Base-by-base conservation (phyloP, 140 eudicot species). In the Erigeron philadelphicus region DNA sequence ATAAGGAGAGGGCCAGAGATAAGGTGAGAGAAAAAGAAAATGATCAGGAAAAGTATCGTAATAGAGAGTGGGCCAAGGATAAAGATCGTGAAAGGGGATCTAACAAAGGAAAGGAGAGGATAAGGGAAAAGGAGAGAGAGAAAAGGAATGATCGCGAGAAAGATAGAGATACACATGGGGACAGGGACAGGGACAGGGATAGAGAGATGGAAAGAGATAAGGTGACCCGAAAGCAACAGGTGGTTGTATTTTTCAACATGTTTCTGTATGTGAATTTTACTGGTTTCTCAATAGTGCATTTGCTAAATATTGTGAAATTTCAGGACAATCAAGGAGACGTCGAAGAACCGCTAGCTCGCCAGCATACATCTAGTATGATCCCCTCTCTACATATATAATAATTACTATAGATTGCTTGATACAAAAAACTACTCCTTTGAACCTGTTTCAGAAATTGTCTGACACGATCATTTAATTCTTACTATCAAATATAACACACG, bases 301-400 rank as follows among this genome's bases (percentile, higher is more conserved):
- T 82, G 73, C 72, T 46, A 13, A 6, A 41, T 60, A 44, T 47
- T 67, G 45, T 76, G 17, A 11, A 56, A 19, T 52, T 80, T 67
- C 84, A 93, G 98, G 98, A 93, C 72, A 86, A 89, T 78, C 85
- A 84, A 80, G 95, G 43, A 58, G 95, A 82, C 35, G 84, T 82
- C 70, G 96, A 93, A 52, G 95, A 83, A 60, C 70, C 47, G 2
- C 66, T 81, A 67, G 71, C 80, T 35, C 70, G 65, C 73, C 73
- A 77, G 45, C 90, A 71, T 65, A 69, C 81, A 57, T 66, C 90
- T 45, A 73, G 96, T 89, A 81, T 11, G 81, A 53, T 58, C 48
- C 35, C 64, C 72, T 79, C 13, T 76, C 12, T 67, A 61, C 48
- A 7, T 7, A 21, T 21, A 15, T 71, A 21, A 21, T 38, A 47